Conservation (phyloP, 2,329 filamentous ascomycete genomes). For the Chrysosporium keratinophilum region DNA sequence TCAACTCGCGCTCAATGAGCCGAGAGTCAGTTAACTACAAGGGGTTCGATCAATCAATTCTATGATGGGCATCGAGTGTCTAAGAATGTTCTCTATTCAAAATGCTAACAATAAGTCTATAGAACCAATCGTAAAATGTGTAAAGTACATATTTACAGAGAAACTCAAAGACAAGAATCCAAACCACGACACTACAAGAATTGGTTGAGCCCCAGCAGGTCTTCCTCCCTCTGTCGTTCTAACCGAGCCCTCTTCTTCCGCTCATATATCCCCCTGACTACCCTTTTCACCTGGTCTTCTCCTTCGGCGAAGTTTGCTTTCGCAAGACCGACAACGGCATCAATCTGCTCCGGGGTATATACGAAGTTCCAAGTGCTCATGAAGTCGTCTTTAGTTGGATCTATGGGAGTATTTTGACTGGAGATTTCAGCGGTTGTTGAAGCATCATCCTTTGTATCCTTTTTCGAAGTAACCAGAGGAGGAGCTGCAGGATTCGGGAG, state of each 20-base stretch:
- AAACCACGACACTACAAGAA: neutral
- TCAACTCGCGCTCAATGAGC: no score
- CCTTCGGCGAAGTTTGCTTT: conserved; percentile 80
- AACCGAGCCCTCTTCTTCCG: conserved; percentile 63
- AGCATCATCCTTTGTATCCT: neutral
- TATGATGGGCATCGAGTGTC: neutral
- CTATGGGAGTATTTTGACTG: conserved; percentile 50
- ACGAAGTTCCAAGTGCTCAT: conserved; percentile 98
- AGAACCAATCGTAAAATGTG: neutral
- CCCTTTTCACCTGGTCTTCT: conserved; percentile 62
- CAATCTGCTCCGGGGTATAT: conserved; percentile 82
- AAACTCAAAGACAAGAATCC: neutral
- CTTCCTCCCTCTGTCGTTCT: conserved; percentile 27
- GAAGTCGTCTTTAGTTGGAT: conserved; percentile 73
- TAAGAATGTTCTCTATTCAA: neutral
- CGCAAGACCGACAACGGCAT: conserved; percentile 70
- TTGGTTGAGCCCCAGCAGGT: conserved; percentile 4
- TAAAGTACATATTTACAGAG: neutral
- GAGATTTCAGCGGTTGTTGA: conserved; percentile 42
- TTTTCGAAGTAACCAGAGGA: conserved; percentile 15
- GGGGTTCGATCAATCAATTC: no score
- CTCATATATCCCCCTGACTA: conserved; percentile 83
- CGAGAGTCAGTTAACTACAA: no score
- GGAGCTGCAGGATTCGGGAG: conserved; percentile 56
- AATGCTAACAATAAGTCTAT: no score